Evolutionary conservation across 2,329 filamentous ascomycete genomes (phyloP), one percentile per base, ranked within the genome.

Genomic region (Eutypa lata): DNA sequence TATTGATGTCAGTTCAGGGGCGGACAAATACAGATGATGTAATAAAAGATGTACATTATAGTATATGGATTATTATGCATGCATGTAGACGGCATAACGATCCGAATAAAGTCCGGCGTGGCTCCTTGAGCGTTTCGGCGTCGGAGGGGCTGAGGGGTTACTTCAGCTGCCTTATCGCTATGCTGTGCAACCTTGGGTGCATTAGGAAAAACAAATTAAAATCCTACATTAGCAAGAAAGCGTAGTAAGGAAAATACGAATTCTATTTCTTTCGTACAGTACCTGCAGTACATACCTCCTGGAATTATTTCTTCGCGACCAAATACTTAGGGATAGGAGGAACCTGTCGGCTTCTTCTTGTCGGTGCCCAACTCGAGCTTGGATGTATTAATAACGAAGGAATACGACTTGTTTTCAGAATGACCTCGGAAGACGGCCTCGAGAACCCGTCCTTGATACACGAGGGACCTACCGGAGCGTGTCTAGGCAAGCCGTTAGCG

Each of bases 371-470:
- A 38, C 13, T 14, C 7, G 35, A 38, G 31, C 13, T 4, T 6
- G 35, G 35, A 16, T 38, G n/a, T 38, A 38, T 38, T 16, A 38
- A 10, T 31, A 31, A 10, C 26, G 16, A 28, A 1, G 42, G 5
- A 26, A 18, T 19, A n/a, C 22, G 22, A 7, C 13, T 24, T 45
- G 7, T 18, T 26, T 14, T 38, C 16, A 26, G n/a, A 11, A 26
- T 26, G 22, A 21, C 6, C 13, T 42, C 38, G 19, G 13, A 31
- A 19, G 37, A 49, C 7, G 51, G 31, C 6, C 16, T 63, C 28
- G 59, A 60, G 1, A 68, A 68, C 45, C 66, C 65, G 16, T 28
- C 57, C 16, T 60, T 66, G 35, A 66, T 69, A 53, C 61, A 67
- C 55, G 54, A 64, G 49, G 63, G 61, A 3, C 58, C 59, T 4